A percentile compares a stretch with the other conserved stretches of the same genome.
phyloP scores from a whole-genome alignment of 805 yeast species.

The Saccharomycopsis synnaedendra region DNA sequence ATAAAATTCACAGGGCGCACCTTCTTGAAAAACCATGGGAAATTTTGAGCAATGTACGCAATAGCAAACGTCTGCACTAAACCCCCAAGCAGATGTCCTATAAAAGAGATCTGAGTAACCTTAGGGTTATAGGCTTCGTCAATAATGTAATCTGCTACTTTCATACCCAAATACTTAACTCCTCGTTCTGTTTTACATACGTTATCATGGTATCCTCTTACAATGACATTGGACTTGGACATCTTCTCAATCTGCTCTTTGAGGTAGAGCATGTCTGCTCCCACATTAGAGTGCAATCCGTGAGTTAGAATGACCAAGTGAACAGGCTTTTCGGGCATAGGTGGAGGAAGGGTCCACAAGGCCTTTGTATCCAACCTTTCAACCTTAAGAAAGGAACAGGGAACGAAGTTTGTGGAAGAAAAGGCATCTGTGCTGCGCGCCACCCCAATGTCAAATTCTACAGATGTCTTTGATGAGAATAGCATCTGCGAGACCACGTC shows the following conservation, averaged over 20 bases:
- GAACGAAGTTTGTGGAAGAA: not conserved
- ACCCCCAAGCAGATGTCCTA: slow-evolving; percentile 78
- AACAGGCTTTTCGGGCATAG: slow-evolving; percentile 29
- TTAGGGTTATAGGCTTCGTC: slow-evolving; percentile 33
- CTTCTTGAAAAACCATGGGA: slow-evolving; percentile 54
- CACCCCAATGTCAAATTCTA: slow-evolving; percentile 50
- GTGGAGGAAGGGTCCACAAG: slow-evolving; percentile 58
- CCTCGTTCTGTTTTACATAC: slow-evolving; percentile 76
- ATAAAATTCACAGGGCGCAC: slow-evolving; percentile 59
- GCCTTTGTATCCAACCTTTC: slow-evolving; percentile 46
- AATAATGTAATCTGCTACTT: slow-evolving; percentile 56
- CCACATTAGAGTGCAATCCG: slow-evolving; percentile 67
- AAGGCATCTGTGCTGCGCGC: slow-evolving; percentile 27
- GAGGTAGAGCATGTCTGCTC: slow-evolving; percentile 64
- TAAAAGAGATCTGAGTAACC: slow-evolving; percentile 49
- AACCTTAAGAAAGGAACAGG: slow-evolving; percentile 22
- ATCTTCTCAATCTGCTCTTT: slow-evolving; percentile 44
- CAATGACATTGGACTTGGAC: slow-evolving; percentile 40
- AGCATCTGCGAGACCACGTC: slow-evolving; percentile 64
- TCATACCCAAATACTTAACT: slow-evolving; percentile 57
- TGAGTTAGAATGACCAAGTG: slow-evolving; percentile 68
- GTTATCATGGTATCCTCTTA: slow-evolving; percentile 59
- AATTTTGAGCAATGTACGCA: slow-evolving; percentile 55
- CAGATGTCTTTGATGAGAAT: slow-evolving; percentile 49
- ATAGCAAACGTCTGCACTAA: slow-evolving; percentile 67